Percentiles rank a stretch among this genome's conserved stretches.
Conservation (phyloP, 1,284 basidiomycete species). For the Leccinum brunneo-olivaceum region DNA sequence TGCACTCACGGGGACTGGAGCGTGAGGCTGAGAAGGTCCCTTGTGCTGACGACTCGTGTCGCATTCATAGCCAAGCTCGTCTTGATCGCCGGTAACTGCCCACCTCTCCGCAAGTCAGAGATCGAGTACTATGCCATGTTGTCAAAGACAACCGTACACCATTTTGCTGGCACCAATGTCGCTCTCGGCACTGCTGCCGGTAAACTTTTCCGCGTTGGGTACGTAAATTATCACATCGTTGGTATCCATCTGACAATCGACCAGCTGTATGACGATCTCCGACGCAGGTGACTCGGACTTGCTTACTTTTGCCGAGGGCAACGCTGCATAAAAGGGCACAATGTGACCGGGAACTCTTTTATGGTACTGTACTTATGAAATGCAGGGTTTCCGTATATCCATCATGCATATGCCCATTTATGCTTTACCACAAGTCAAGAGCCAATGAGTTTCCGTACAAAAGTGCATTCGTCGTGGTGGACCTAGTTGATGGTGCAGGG, state of each 20-base stretch:
- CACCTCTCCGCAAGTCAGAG: slow-evolving; percentile 98
- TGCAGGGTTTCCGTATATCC: neutral
- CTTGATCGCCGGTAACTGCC: slow-evolving; percentile 98
- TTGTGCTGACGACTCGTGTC: slow-evolving; percentile 49
- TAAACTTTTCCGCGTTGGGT: slow-evolving; percentile 99
- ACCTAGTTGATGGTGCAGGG: neutral
- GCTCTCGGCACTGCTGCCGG: slow-evolving; percentile 98
- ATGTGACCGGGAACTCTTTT: neutral
- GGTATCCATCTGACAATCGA: slow-evolving; percentile 8
- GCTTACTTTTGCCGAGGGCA: slow-evolving; percentile 68
- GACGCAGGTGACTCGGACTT: slow-evolving; percentile 98
- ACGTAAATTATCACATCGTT: slow-evolving; percentile 28
- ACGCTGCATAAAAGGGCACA: slow-evolving; percentile 35
- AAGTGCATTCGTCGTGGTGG: too few species aligned
- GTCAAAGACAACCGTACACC: slow-evolving; percentile 95
- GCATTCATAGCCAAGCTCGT: slow-evolving; percentile 84
- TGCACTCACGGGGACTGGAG: slow-evolving; percentile 81
- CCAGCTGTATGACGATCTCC: slow-evolving; percentile 92
- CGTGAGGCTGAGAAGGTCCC: slow-evolving; percentile 96
- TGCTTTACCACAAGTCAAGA: too few species aligned
- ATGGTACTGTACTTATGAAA: slow-evolving; percentile 5
- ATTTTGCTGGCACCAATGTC: slow-evolving; percentile 95
- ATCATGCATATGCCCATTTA: slow-evolving; percentile 1
- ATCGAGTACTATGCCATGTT: slow-evolving; percentile 99
- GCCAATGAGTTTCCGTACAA: too few species aligned